These are phyloP conservation scores for Candida silvicultrix DNA, from an alignment of 805 yeast genomes.

Conservation along the genomic window DNA sequence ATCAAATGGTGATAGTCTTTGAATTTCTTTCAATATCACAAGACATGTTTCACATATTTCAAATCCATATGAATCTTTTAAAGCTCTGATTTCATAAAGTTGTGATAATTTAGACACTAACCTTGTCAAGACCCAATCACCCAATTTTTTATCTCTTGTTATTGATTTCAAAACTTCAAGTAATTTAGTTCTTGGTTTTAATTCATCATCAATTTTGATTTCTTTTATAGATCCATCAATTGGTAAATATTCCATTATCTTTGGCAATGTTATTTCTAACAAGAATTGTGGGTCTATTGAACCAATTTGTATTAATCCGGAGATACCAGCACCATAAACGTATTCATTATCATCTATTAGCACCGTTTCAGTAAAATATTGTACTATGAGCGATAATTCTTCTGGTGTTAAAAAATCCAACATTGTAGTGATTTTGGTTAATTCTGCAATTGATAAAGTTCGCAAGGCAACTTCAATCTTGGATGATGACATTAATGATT, in stretches of 20 bases:
- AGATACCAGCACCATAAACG: conserved; percentile 46
- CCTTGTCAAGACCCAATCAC: conserved; percentile 33
- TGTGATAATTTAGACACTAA: conserved; percentile 25
- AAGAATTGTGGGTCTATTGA: conserved; percentile 36
- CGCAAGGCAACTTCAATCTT: conserved; percentile 64
- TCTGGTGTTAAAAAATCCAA: conserved; percentile 39
- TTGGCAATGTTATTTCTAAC: conserved; percentile 46
- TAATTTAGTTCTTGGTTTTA: conserved; percentile 19
- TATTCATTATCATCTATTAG: conserved; percentile 43
- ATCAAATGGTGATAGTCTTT: conserved; percentile 10
- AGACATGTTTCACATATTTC: conserved; percentile 15
- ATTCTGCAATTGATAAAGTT: conserved; percentile 57
- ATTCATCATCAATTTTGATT: conserved; percentile 18
- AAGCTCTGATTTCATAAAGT: no score
- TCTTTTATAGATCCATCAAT: conserved; percentile 28
- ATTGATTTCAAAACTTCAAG: conserved; percentile 19
- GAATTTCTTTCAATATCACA: conserved; percentile 15
- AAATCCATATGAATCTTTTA: conserved; percentile 11
- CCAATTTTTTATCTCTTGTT: conserved; percentile 26
- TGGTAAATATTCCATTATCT: conserved; percentile 44
- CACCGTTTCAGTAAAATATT: conserved; percentile 57
- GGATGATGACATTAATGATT: conserved; percentile 61
- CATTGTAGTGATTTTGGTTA: conserved; percentile 50
- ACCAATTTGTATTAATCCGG: conserved; percentile 42
- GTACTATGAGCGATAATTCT: conserved; percentile 59